Evolutionary conservation across 2,329 filamentous ascomycete species (phyloP).

Genomic region (Aspergillus sp.): DNA sequence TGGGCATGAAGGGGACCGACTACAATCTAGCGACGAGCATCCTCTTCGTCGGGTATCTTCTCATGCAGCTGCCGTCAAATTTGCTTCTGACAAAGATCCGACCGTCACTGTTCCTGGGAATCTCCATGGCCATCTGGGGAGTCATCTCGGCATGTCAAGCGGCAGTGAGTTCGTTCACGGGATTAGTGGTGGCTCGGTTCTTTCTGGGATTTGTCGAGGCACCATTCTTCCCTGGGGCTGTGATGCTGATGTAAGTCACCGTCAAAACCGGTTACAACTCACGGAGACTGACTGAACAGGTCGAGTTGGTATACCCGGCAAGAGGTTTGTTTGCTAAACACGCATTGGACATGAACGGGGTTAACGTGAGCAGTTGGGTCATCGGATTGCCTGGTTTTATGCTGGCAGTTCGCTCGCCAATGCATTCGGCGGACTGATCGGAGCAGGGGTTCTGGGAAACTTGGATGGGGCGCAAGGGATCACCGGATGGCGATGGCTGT

Average conservation of each 20-base stretch:
- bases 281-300: conserved; percentile 7
- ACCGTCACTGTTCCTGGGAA: conserved; percentile 49
- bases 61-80: conserved; percentile 59
- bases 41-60: conserved; percentile 53
- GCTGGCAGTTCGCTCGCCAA: conserved; percentile 44
- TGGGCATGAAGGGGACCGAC: conserved; percentile 50
- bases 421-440: conserved; percentile 47
- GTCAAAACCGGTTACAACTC: neutral
- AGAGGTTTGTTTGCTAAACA: conserved; percentile 38
- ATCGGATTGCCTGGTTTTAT: conserved; percentile 45
- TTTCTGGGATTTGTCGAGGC: conserved; percentile 35
- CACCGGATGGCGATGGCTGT: conserved; percentile 33
- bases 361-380: conserved; percentile 35
- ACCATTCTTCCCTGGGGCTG: conserved; percentile 55
- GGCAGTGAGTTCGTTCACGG: conserved; percentile 34
- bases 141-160: conserved; percentile 28
- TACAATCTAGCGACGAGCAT: conserved; percentile 52
- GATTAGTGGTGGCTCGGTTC: conserved; percentile 36
- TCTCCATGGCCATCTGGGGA: conserved; percentile 31
- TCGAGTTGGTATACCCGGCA: conserved; percentile 62
- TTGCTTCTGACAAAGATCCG: conserved; percentile 49
- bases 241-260: conserved; percentile 48
- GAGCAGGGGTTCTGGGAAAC: conserved; percentile 43
- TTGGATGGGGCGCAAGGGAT: conserved; percentile 21
- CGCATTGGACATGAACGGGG: conserved; percentile 40